These are phyloP conservation scores for Teratosphaeria viscida DNA, from an alignment of 2,329 filamentous ascomycete genomes.

Conservation along the genomic window DNA sequence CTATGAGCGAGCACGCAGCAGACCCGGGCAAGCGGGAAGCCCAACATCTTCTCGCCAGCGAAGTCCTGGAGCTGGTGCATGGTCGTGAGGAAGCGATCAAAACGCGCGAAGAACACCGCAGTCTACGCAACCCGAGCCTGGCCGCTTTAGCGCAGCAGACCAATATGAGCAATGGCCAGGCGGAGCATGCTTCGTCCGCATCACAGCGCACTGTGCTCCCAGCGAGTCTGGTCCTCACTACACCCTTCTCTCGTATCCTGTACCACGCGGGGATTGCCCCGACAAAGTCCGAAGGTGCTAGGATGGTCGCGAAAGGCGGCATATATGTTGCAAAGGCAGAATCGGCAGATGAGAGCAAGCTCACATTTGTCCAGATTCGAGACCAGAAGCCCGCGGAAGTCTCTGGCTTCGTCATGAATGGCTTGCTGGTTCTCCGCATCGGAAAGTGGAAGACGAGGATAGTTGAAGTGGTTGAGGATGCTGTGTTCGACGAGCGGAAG, in stretches of 20 bases:
- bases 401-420: slow-evolving; percentile 49
- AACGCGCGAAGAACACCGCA: slow-evolving; percentile 48
- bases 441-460: slow-evolving; percentile 53
- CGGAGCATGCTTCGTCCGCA: not conserved
- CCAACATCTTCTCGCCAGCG: slow-evolving; percentile 72
- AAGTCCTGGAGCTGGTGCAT: slow-evolving; percentile 73
- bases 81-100: slow-evolving; percentile 53
- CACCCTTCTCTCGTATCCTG: slow-evolving; percentile 21
- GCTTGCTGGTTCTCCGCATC: slow-evolving; percentile 43
- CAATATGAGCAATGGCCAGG: not conserved
- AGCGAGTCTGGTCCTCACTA: slow-evolving; percentile 15
- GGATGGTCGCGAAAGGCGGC: slow-evolving; percentile 23
- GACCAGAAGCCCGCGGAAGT: slow-evolving; percentile 48
- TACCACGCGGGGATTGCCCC: slow-evolving; percentile 22
- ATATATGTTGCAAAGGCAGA: slow-evolving; percentile 20
- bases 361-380: slow-evolving; percentile 54
- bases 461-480: slow-evolving; percentile 45
- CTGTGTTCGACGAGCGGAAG: slow-evolving; percentile 39
- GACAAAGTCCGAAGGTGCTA: slow-evolving; percentile 21
- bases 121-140: slow-evolving; percentile 27
- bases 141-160: slow-evolving; percentile 6
- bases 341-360: slow-evolving; percentile 34
- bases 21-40: slow-evolving; percentile 65
- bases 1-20: slow-evolving; percentile 57
- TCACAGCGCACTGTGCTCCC: slow-evolving; percentile 17